phyloP scores from a whole-genome alignment of 345 rosid genomes.

The Gossypium thurberi region DNA sequence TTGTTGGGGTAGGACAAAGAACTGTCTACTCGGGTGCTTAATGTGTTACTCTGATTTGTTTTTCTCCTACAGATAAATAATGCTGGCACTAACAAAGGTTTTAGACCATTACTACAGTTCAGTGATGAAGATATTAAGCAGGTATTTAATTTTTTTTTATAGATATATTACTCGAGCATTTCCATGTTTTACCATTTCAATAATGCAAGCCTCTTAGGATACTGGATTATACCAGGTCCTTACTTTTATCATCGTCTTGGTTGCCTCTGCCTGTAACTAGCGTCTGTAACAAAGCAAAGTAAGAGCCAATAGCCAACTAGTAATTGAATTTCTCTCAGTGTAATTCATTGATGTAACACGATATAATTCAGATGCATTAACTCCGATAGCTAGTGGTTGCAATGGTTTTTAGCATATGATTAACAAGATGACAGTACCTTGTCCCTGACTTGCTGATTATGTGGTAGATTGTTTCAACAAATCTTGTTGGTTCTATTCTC shows the following conservation, averaged over 20 bases:
- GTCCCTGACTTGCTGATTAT: constrained; percentile 4
- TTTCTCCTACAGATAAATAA: constrained; percentile 65
- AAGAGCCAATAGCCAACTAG: neutral
- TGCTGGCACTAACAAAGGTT: constrained; percentile 93
- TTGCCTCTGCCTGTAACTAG: neutral
- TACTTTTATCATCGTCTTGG: neutral
- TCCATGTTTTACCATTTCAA: neutral
- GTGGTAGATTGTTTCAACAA: constrained; percentile 88
- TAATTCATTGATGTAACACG: neutral
- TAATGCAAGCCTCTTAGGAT: neutral
- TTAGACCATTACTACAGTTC: constrained; percentile 81
- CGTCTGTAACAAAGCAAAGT: neutral
- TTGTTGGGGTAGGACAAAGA: neutral
- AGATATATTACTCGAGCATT: neutral
- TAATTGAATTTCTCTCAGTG: neutral
- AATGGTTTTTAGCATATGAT: neutral
- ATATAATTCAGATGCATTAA: neutral
- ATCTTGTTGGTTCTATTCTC: constrained; percentile 84
- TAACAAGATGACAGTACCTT: neutral
- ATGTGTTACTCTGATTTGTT: neutral
- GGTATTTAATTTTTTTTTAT: constrained; percentile 27
- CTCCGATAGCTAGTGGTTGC: neutral
- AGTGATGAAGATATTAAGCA: constrained; percentile 80
- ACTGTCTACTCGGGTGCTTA: constrained; percentile 1
- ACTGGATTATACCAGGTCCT: neutral